Conservation (phyloP, 192 early-diverging fungal genomes). For the Podochytrium sp. region DNA sequence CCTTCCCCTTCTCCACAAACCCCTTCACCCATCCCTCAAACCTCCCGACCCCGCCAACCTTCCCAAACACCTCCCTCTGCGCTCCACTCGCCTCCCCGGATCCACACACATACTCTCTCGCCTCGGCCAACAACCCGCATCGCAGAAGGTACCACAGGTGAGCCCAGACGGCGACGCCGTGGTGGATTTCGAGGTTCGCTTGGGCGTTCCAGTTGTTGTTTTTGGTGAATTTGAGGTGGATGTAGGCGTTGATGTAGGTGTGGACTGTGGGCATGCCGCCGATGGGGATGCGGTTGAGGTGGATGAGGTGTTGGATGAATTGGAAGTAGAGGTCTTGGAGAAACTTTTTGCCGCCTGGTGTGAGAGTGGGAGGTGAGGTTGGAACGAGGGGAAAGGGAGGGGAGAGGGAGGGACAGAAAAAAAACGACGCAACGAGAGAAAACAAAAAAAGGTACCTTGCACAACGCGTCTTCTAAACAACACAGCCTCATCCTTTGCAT, state of each 20-base stretch:
- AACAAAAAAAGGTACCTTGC: too few species aligned
- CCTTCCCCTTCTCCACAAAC: slow-evolving; percentile 49
- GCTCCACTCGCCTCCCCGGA: too few species aligned
- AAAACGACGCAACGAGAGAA: neutral
- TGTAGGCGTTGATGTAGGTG: slow-evolving; percentile 69
- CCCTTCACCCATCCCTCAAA: slow-evolving; percentile 12
- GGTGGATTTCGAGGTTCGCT: slow-evolving; percentile 35
- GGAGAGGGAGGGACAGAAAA: neutral
- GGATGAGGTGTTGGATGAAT: slow-evolving; percentile 29
- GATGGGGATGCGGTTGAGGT: slow-evolving; percentile 50
- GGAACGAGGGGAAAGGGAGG: neutral
- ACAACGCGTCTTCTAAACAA: slow-evolving; percentile 21
- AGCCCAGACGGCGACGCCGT: slow-evolving; percentile 78
- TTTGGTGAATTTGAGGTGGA: slow-evolving; percentile 71
- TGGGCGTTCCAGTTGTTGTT: slow-evolving; percentile 48
- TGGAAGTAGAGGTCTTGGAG: slow-evolving; percentile 43
- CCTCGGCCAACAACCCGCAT: slow-evolving; percentile 70
- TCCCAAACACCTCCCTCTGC: slow-evolving; percentile 19
- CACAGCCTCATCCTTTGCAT: slow-evolving; percentile 21
- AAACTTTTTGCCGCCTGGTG: slow-evolving; percentile 23
- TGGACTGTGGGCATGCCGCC: slow-evolving; percentile 83
- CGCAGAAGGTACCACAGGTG: slow-evolving; percentile 84
- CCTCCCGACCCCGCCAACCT: neutral
- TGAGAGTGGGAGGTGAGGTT: neutral
- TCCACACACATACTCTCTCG: slow-evolving; percentile 65